Base-by-base conservation (phyloP, 805 yeast genomes). In the Hanseniaspora singularis region DNA sequence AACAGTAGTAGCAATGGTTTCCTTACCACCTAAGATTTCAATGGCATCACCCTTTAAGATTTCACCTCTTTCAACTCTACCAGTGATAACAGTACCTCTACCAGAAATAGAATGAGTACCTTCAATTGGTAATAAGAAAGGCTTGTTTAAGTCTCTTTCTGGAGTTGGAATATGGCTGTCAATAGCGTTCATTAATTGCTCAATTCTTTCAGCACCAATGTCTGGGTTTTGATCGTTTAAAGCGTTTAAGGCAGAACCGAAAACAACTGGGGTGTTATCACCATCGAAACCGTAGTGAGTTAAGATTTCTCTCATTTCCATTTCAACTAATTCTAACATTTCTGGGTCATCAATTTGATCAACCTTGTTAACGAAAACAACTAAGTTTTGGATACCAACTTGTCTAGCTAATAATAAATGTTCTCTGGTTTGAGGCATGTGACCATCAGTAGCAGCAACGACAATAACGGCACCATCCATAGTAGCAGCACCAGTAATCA, bases 351-450 rank as follows among this genome's bases (percentile, higher is more conserved):
- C 96, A 63, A 92, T 77, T 58, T 95, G 83, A 68, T 92, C 98
- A 59, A 92, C 92, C 74, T 92, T 92, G 83, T 92, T 92, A 51
- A 92, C 97, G 59, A 84, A 92, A 45, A 92, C 98, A 67, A 92
- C 96, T 63, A 92, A 77, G 70, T 87, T 77, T 72, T 89, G 94
- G 56, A 92, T 95, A 77, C 98, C 98, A 65, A 92, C 97, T 74
- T 92, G 98, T 75, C 97, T 86, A 54, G 98, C 98, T 62, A 92
- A 79, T 68, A 92, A 72, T 72, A 92, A 75, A 72, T 92, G 98
- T 73, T 92, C 98, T 74, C 97, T 85, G 57, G 98, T 92, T 74
- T 92, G 98, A 64, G 96, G 97, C 97, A 89, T 92, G 72, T 87
- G 95, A 63, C 98, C 98, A 64, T 92, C 98, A 50, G 95, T 74